A percentile compares a stretch with the other conserved stretches of the same genome.
Conservation (phyloP, 225 moss, liverwort and hornwort genomes). For the Bryum argenteum region DNA sequence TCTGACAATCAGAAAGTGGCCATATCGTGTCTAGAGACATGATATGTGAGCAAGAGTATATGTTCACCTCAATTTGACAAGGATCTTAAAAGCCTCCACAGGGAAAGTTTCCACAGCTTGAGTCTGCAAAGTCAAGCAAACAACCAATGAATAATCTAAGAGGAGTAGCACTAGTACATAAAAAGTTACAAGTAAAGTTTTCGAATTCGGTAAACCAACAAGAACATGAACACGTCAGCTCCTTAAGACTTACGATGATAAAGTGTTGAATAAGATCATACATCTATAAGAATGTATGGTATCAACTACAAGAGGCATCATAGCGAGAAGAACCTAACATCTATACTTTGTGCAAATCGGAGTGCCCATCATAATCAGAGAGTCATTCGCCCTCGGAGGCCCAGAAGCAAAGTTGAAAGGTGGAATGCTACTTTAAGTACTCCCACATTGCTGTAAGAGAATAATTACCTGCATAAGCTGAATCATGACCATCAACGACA, state of each 20-base stretch:
- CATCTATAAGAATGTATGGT: conserved; percentile 2
- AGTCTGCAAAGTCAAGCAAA: conserved; percentile 59
- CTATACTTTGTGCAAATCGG: background rate
- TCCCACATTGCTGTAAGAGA: conserved; percentile 11
- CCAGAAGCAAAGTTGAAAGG: background rate
- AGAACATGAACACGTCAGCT: conserved; percentile 18
- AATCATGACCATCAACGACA: conserved; percentile 88
- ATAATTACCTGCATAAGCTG: conserved; percentile 79
- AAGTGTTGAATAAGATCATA: background rate
- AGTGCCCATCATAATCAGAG: background rate
- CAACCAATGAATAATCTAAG: conserved; percentile 6
- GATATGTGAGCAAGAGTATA: conserved; percentile 7
- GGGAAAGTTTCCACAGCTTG: conserved; percentile 72
- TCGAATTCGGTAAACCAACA: background rate
- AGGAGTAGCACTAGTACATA: background rate
- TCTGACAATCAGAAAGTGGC: background rate
- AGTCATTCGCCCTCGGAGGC: background rate
- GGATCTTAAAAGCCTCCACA: conserved; percentile 60
- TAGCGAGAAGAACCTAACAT: background rate
- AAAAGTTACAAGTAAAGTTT: background rate
- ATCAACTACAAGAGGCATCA: background rate
- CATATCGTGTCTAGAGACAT: background rate
- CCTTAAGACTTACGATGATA: background rate
- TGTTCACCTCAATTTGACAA: conserved; percentile 75
- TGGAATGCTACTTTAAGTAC: background rate